phyloP scores from a whole-genome alignment of 768 basidiomycete species.

The Leccinum fibrillosum region DNA sequence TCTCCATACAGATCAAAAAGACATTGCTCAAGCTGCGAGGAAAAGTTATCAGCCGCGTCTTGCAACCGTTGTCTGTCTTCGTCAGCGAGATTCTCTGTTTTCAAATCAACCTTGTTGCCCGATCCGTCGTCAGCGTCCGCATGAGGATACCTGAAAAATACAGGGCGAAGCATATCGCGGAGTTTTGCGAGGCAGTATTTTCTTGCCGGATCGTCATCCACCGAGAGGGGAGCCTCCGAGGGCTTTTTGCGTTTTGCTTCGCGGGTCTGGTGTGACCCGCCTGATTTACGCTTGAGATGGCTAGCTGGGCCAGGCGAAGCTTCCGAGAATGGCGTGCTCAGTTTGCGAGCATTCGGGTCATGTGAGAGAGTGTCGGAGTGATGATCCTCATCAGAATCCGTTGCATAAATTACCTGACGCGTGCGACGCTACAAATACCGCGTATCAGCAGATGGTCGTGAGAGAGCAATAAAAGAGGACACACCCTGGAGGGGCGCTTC shows the following conservation, averaged over 20 bases:
- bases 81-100: slow-evolving; percentile 52
- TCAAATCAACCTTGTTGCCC: slow-evolving; percentile 38
- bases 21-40: slow-evolving; percentile 70
- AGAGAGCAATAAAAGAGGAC: slow-evolving; percentile 21
- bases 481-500: slow-evolving; percentile 42
- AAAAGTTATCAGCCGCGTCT: slow-evolving; percentile 58
- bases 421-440: slow-evolving; percentile 39
- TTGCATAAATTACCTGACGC: slow-evolving; percentile 37
- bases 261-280: slow-evolving; percentile 34
- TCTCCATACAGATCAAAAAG: slow-evolving; percentile 77
- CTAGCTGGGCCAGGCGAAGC: slow-evolving; percentile 19
- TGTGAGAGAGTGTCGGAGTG: slow-evolving; percentile 32
- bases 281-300: slow-evolving; percentile 54
- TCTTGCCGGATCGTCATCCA: slow-evolving; percentile 66
- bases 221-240: slow-evolving; percentile 36
- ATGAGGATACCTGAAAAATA: slow-evolving; percentile 71
- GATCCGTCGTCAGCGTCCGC: slow-evolving; percentile 35
- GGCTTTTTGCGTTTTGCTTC: slow-evolving; percentile 48
- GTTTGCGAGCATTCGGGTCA: slow-evolving; percentile 12
- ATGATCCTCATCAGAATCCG: slow-evolving; percentile 38
- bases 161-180: slow-evolving; percentile 64
- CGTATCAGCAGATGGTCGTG: slow-evolving; percentile 12
- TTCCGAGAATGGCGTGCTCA: slow-evolving; percentile 17
- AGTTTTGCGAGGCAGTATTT: slow-evolving; percentile 80
- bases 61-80: slow-evolving; percentile 57